These are phyloP conservation scores for Deuterostichococcus epilithicus DNA, from an alignment of 139 green algal genomes.

Conservation along the genomic window DNA sequence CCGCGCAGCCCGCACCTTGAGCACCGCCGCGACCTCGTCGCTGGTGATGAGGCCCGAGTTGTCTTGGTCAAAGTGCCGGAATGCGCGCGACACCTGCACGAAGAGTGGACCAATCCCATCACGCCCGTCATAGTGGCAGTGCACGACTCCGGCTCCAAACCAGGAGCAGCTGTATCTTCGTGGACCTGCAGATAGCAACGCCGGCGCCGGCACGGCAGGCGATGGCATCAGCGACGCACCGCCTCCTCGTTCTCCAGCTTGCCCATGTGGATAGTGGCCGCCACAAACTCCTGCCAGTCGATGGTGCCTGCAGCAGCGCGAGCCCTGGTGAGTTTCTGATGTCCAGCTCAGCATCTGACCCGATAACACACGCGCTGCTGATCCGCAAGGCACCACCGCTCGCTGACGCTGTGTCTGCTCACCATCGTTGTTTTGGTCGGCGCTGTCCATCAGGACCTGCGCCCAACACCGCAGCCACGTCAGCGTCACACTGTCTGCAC, in stretches of 20 bases:
- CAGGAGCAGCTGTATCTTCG: too few relatives aligned
- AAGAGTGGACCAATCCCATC: background rate
- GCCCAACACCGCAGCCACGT: too few relatives aligned
- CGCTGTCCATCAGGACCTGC: background rate
- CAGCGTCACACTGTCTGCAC: too few relatives aligned
- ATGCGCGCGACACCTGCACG: conserved; percentile 22
- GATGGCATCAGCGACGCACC: background rate
- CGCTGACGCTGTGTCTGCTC: conserved; percentile 1
- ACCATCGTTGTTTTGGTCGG: background rate
- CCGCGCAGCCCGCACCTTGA: background rate
- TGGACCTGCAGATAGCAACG: too few relatives aligned
- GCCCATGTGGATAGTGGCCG: conserved; percentile 53
- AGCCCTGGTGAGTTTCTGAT: too few relatives aligned
- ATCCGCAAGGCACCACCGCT: background rate
- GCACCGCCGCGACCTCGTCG: conserved; percentile 1
- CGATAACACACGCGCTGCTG: too few relatives aligned
- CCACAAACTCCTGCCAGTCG: conserved; percentile 55
- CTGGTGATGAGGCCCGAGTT: conserved; percentile 17
- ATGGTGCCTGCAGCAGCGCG: conserved; percentile 23
- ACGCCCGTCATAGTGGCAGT: too few relatives aligned
- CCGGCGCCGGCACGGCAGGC: too few relatives aligned
- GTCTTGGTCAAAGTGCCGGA: conserved; percentile 45
- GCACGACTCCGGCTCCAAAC: too few relatives aligned
- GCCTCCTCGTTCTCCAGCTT: conserved; percentile 45
- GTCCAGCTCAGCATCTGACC: too few relatives aligned